Conservation (phyloP, 2,329 filamentous ascomycete genomes). For the Cladophialophora yegresii region DNA sequence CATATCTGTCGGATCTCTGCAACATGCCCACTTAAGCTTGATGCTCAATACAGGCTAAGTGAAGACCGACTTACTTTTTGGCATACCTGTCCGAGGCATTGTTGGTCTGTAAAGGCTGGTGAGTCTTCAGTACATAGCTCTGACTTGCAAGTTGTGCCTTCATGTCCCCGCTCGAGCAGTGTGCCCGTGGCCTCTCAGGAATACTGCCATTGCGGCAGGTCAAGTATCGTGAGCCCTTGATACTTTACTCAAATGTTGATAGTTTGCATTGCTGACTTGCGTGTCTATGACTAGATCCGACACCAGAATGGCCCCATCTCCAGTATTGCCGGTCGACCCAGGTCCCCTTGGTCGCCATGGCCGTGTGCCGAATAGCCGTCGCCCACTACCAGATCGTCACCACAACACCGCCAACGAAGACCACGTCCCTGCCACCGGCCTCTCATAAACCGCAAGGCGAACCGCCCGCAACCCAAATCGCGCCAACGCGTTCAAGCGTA, state of each 20-base stretch:
- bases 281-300: background rate
- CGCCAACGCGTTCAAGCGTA: slow-evolving; percentile 3
- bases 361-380: background rate
- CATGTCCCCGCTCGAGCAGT: background rate
- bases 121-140: background rate
- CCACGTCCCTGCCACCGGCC: background rate
- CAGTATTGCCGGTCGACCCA: background rate
- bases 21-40: background rate
- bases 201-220: background rate
- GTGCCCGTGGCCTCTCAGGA: background rate
- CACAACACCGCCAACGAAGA: background rate
- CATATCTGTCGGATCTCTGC: background rate
- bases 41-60: background rate
- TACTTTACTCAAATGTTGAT: background rate
- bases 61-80: background rate
- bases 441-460: background rate
- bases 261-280: slow-evolving; percentile 1
- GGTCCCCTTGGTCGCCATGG: background rate
- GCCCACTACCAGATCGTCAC: background rate
- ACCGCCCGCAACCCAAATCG: background rate
- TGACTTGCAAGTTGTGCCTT: background rate
- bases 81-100: background rate
- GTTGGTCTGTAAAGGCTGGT: background rate
- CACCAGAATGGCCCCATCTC: background rate
- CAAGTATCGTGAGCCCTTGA: background rate